phyloP scores from a whole-genome alignment of 106 monocot species.

The Dactylorhiza incarnata region DNA sequence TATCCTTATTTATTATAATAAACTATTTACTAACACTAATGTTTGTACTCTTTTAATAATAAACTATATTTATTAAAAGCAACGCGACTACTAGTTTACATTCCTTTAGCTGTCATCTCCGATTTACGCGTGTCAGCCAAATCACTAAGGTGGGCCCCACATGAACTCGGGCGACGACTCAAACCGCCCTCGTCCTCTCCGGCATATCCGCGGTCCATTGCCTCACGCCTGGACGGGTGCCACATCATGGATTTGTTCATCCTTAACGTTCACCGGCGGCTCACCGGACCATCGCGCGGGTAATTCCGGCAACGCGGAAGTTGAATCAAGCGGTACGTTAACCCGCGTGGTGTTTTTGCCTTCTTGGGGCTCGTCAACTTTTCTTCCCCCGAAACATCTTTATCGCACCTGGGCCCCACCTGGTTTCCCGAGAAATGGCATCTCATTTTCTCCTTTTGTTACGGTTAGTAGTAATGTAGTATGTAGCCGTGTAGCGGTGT shows the following conservation, averaged over 20 bases:
- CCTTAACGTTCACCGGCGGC: slow-evolving; percentile 3
- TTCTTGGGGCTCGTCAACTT: neutral
- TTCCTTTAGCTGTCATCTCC: no score
- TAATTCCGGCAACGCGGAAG: neutral
- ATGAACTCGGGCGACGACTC: neutral
- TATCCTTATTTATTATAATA: no score
- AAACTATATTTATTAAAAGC: no score
- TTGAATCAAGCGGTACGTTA: neutral
- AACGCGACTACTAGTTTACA: no score
- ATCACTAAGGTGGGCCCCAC: neutral
- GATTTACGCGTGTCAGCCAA: no score
- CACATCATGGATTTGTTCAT: neutral
- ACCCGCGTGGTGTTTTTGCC: neutral
- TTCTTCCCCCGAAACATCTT: neutral
- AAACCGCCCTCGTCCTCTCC: neutral
- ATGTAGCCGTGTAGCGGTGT: neutral
- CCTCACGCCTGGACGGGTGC: neutral
- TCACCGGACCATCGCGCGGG: neutral
- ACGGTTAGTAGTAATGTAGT: no score
- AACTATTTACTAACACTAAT: no score
- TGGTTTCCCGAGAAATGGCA: neutral
- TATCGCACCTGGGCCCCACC: neutral
- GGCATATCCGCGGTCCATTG: no score
- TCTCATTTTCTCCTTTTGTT: neutral
- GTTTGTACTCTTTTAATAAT: no score